A percentile compares a stretch with the other conserved stretches of the same genome.
Conservation (phyloP, 768 basidiomycete genomes). For the Mycena capillaripes region DNA sequence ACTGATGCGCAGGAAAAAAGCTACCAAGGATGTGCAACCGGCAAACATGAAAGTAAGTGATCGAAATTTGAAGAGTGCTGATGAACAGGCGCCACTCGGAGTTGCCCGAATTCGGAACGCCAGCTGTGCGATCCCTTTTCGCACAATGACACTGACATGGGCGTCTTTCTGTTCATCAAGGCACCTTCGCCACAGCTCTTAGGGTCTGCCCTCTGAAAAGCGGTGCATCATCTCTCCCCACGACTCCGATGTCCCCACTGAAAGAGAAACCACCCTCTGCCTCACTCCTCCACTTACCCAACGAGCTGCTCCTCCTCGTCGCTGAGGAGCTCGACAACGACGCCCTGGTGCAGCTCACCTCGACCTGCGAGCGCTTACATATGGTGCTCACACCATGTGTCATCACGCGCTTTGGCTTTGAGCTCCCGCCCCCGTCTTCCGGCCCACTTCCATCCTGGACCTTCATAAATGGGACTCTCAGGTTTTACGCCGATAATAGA, state of each 20-base stretch:
- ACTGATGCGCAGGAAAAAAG: not conserved
- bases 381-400: not conserved
- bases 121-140: too few species aligned
- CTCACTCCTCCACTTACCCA: constrained; percentile 22
- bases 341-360: constrained; percentile 7
- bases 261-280: not conserved
- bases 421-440: not conserved
- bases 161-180: too few species aligned
- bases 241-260: not conserved
- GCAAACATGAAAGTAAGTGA: too few species aligned
- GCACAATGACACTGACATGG: too few species aligned
- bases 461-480: too few species aligned
- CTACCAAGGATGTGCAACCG: not conserved
- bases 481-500: too few species aligned
- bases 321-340: constrained; percentile 12
- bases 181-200: too few species aligned
- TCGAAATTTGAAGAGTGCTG: too few species aligned
- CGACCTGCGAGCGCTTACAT: constrained; percentile 11
- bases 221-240: too few species aligned
- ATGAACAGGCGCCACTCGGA: too few species aligned
- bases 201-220: too few species aligned
- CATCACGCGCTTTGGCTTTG: constrained; percentile 1
- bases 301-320: constrained; percentile 26
- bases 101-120: too few species aligned
- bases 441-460: not conserved